phyloP scores from a whole-genome alignment of 345 rosid genomes.

The Lumnitzera littorea region DNA sequence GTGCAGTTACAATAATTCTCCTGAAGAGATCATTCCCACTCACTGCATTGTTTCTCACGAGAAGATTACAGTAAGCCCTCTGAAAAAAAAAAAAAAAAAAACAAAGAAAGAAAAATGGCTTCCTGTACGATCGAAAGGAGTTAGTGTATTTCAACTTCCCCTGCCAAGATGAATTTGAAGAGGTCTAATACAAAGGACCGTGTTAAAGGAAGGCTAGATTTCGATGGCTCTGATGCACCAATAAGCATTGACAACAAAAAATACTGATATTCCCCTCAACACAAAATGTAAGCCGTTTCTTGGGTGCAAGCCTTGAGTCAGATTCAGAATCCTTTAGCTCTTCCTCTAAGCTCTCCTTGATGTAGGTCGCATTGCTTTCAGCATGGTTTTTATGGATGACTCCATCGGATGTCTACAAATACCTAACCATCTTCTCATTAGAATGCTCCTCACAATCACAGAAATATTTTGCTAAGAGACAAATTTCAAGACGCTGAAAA shows the following conservation, averaged over 20 bases:
- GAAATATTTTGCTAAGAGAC: slow-evolving; percentile 50
- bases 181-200: slow-evolving; percentile 50
- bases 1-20: slow-evolving; percentile 29
- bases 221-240: slow-evolving; percentile 52
- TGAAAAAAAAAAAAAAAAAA: no score
- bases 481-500: slow-evolving; percentile 54
- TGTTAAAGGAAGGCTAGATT: slow-evolving; percentile 85
- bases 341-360: slow-evolving; percentile 82
- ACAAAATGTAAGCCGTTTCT: slow-evolving; percentile 77
- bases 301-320: slow-evolving; percentile 26
- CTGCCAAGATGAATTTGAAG: slow-evolving; percentile 42
- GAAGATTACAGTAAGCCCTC: slow-evolving; percentile 62
- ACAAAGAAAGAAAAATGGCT: slow-evolving; percentile 30
- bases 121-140: slow-evolving; percentile 67
- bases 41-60: slow-evolving; percentile 66
- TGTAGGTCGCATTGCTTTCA: slow-evolving; percentile 82
- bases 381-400: slow-evolving; percentile 90
- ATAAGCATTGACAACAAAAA: slow-evolving; percentile 25
- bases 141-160: slow-evolving; percentile 62
- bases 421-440: slow-evolving; percentile 82
- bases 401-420: slow-evolving; percentile 78
- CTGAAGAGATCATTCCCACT: slow-evolving; percentile 45
- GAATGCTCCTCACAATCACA: slow-evolving; percentile 94
- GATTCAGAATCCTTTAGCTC: slow-evolving; percentile 58
- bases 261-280: slow-evolving; percentile 26